Conservation (phyloP, 805 yeast species). For the Metschnikowia kunwiensis region DNA sequence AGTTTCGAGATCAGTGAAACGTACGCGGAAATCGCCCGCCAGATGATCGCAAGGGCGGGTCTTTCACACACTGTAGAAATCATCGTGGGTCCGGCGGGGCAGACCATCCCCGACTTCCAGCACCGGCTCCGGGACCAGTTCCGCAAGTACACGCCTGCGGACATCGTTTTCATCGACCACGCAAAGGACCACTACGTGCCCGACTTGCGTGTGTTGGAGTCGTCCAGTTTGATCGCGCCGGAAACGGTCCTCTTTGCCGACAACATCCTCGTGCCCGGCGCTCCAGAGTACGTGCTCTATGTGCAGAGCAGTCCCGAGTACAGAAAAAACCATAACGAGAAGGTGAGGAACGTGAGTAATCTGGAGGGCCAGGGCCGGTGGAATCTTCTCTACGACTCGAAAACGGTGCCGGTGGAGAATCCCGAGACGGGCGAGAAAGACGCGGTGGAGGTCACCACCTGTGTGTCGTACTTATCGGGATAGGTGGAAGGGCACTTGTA, state of each 20-base stretch:
- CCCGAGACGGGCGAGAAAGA: conserved; percentile 18
- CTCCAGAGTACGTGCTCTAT: conserved; percentile 38
- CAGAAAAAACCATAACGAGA: conserved; percentile 29
- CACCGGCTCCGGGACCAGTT: conserved; percentile 12
- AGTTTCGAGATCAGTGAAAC: conserved; percentile 32
- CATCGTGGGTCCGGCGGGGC: conserved; percentile 32
- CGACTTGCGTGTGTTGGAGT: conserved; percentile 41
- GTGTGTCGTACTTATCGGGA: conserved; percentile 27
- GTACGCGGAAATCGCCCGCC: conserved; percentile 29
- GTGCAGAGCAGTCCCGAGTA: conserved; percentile 37
- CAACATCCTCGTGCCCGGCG: conserved; percentile 35
- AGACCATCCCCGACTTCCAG: conserved; percentile 26
- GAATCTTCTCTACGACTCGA: conserved; percentile 39
- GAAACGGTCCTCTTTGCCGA: conserved; percentile 42
- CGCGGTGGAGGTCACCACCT: conserved; percentile 33
- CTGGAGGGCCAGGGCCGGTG: conserved; percentile 34
- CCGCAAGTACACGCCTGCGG: conserved; percentile 23
- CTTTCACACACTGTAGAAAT: conserved; percentile 28
- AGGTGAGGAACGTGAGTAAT: conserved; percentile 27
- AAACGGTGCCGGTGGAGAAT: conserved; percentile 21
- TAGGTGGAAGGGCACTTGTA: neutral
- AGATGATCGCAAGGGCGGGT: conserved; percentile 34
- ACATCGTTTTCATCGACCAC: conserved; percentile 42
- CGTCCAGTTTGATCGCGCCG: conserved; percentile 35
- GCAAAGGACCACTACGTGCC: conserved; percentile 37